Base-by-base conservation (phyloP, 1,284 basidiomycete genomes). In the Austroboletus niveus region DNA sequence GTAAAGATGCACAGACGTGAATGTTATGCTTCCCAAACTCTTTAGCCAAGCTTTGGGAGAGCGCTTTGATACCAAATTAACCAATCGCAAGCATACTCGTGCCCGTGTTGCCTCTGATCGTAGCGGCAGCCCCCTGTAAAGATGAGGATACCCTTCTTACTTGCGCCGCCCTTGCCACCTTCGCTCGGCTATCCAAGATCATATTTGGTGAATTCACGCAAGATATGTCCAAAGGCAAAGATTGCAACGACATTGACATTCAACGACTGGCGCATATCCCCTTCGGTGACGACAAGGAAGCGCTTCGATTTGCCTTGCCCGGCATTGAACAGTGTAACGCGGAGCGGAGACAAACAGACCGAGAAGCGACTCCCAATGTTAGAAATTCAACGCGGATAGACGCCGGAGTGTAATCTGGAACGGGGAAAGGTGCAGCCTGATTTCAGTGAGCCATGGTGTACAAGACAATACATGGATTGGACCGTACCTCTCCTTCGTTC, bases 1-100 rank as follows among this genome's bases (percentile, higher is more conserved):
- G 45, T 0, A 9, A 5, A 5, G 41, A 27, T 39, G 41, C 15
- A 68, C 75, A 46, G 15, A 85, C 87, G 69, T 92, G 87, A 48
- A 92, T 89, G 58, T 89, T 88, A 54, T 90, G 72, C 62, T 84
- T 83, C 15, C 84, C 84, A 62, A 90, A 92, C 62, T 92, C 89
- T 66, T 91, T 89, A 29, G 81, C 81, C 64, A 92, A 69, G 53
- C 86, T 88, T 73, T 92, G 88, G 11, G 81, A 80, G 45, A 92
- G 69, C 0, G 84, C 84, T 53, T 2, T n/a, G n/a, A n/a, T n/a
- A n/a, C 78, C 88, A 52, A 80, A 80, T 69, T 90, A 92, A 3
- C 82, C 81, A 4, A 83, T 81, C 5, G 87, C 75, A 56, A 92
- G 88, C 3, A 76, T 78, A 46, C 84, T 84, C 0, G 87, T 90